Evolutionary conservation across 768 basidiomycete species (phyloP), one percentile per base, ranked within the genome.

Genomic region (Boletus insuetus): DNA sequence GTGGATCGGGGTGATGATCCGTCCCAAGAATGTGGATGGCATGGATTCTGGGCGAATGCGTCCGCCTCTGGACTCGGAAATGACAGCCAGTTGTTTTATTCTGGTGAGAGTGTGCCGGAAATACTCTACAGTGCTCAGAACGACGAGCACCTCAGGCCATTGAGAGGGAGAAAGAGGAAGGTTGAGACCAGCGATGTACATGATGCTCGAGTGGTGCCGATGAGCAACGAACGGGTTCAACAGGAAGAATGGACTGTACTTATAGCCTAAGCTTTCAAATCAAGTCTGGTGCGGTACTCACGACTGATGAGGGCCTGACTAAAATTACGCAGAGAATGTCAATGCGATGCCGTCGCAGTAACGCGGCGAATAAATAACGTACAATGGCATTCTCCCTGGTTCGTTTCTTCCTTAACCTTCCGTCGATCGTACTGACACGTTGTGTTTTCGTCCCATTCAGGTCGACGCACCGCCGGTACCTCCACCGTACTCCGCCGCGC

Each of bases 1-100:
- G 17, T 70, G 72, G 39, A 72, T 46, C 10, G 66, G 69, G 9
- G 61, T 55, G 56, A 70, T 37, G 52, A 68, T 42, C 37, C 59
- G 58, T n/a, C 63, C 65, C 26, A 63, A 6, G 58, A 67, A 37
- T 2, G 49, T 55, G 9, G 60, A 8, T 1, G 59, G 51, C 40
- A 58, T 48, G n/a, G 54, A 51, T 34, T 63, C 63, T 10, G 58
- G 38, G 20, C 58, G 47, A 6, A 71, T 51, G 4, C 49, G 53
- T 3, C 66, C 68, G 32, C 48, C 57, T 44, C 56, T 54, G 12
- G 47, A 51, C 37, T 57, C 42, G 38, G 61, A 52, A 5, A 52
- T 1, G 34, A 35, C 29, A 2, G 49, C 47, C 7, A 29, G 11
- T 7, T 4, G 6, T 40, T 29, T 57, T 0, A 39, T 22, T 16